Evolutionary conservation across 352 stramenopile species (phyloP).

Genomic region (Plasmopara halstedii): DNA sequence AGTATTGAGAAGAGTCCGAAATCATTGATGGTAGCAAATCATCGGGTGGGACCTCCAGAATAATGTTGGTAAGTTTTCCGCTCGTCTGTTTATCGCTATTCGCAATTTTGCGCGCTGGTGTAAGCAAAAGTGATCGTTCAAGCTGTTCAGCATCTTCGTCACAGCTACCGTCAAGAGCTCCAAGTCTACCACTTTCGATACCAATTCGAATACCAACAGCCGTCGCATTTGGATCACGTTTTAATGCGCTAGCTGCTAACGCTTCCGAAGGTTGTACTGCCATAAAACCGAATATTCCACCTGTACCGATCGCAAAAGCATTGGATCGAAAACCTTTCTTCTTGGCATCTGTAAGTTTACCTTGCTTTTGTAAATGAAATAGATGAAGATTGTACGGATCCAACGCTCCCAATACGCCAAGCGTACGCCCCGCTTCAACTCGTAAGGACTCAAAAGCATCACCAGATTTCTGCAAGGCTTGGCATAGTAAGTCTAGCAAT

Average conservation of each 20-base stretch:
- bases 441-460: constrained; percentile 68
- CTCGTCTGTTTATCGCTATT: constrained; percentile 72
- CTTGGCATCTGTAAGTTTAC: constrained; percentile 58
- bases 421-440: constrained; percentile 71
- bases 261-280: constrained; percentile 7
- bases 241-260: constrained; percentile 8
- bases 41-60: constrained; percentile 55
- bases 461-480: constrained; percentile 73
- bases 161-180: constrained; percentile 23
- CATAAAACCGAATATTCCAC: constrained; percentile 23
- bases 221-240: constrained; percentile 6
- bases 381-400: constrained; percentile 82
- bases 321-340: constrained; percentile 64
- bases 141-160: constrained; percentile 45
- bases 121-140: constrained; percentile 39
- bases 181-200: constrained; percentile 19
- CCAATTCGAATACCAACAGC: constrained; percentile 33
- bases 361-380: constrained; percentile 76
- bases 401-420: constrained; percentile 73
- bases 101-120: constrained; percentile 42
- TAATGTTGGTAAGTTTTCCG: constrained; percentile 52
- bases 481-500: constrained; percentile 67
- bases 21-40: constrained; percentile 81
- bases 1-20: constrained; percentile 90
- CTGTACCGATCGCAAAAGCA: constrained; percentile 26